Percentiles rank a stretch among this genome's conserved stretches.
These are phyloP conservation scores for Trichosporon ovoides DNA, from an alignment of 1,284 basidiomycete species.

Conservation along the genomic window DNA sequence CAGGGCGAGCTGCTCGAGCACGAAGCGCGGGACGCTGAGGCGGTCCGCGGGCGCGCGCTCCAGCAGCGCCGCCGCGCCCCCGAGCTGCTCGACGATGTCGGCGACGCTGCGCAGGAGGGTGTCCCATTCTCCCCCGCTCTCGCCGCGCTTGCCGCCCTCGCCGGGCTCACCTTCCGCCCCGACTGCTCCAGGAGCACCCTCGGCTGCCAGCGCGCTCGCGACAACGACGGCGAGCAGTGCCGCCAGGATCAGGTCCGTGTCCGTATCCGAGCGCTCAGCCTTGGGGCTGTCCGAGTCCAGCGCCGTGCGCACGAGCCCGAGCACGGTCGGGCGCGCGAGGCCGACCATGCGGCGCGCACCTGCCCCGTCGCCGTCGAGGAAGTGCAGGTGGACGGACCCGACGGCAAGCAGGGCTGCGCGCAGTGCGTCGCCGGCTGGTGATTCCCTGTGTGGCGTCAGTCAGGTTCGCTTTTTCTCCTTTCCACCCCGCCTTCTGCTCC, in stretches of 20 bases:
- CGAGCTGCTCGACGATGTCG: slow-evolving; percentile 31
- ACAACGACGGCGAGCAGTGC: slow-evolving; percentile 8
- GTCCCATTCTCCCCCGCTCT: no score
- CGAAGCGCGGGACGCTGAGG: slow-evolving; percentile 33
- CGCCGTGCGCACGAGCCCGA: slow-evolving; percentile 24
- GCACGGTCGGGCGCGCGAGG: slow-evolving; percentile 24
- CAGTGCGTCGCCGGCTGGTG: slow-evolving; percentile 34
- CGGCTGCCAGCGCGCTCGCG: background rate
- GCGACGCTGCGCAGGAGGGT: slow-evolving; percentile 30
- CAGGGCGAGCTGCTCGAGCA: slow-evolving; percentile 41
- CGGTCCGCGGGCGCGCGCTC: slow-evolving; percentile 24
- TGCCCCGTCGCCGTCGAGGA: slow-evolving; percentile 20
- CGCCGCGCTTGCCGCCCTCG: no score
- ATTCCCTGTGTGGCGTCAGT: slow-evolving; percentile 16
- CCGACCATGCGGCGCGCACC: slow-evolving; percentile 28
- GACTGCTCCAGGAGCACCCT: no score
- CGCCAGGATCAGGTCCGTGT: background rate
- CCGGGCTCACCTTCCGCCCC: no score
- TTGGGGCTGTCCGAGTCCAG: slow-evolving; percentile 18
- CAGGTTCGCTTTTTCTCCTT: no score
- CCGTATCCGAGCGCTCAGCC: slow-evolving; percentile 9
- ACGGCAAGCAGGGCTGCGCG: slow-evolving; percentile 34
- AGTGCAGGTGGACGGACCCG: slow-evolving; percentile 38
- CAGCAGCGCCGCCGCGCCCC: slow-evolving; percentile 33
- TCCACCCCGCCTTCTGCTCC: no score